phyloP scores from a whole-genome alignment of 305 asterid species.

The Solanum hybrid region DNA sequence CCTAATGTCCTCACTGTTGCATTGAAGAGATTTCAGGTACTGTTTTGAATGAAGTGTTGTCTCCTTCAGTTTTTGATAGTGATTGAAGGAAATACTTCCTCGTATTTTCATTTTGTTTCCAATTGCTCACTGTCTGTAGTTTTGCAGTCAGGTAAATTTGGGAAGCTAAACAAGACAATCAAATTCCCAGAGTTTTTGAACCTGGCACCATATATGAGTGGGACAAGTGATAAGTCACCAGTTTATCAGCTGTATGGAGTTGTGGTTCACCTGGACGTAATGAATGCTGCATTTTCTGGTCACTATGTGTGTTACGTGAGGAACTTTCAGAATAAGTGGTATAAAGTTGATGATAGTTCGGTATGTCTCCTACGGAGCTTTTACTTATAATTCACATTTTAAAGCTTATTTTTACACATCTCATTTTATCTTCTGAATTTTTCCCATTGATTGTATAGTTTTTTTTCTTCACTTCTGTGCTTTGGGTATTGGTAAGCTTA shows the following conservation, averaged over 20 bases:
- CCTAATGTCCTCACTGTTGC: conserved; percentile 79
- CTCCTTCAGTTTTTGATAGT: background rate
- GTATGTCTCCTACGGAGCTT: conserved; percentile 24
- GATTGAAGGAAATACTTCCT: background rate
- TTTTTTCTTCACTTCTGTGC: background rate
- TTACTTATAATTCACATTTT: background rate
- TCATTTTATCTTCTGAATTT: background rate
- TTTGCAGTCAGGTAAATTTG: conserved; percentile 62
- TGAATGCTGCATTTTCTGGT: conserved; percentile 72
- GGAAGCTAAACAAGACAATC: conserved; percentile 67
- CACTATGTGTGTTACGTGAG: conserved; percentile 74
- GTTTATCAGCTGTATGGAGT: conserved; percentile 76
- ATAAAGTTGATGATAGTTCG: conserved; percentile 59
- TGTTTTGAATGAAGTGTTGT: background rate
- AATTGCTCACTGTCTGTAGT: conserved; percentile 3
- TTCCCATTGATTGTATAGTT: background rate
- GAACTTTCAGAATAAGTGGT: conserved; percentile 65
- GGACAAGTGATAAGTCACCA: conserved; percentile 77
- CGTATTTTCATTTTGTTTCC: background rate
- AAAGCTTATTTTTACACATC: background rate
- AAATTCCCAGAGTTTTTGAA: conserved; percentile 63
- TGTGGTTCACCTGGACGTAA: conserved; percentile 63
- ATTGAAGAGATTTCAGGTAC: conserved; percentile 81
- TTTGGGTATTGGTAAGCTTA: background rate
- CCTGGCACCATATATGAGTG: conserved; percentile 71